Base-by-base conservation (phyloP, 2,329 filamentous ascomycete genomes). In the Incumbomyces delicatus region DNA sequence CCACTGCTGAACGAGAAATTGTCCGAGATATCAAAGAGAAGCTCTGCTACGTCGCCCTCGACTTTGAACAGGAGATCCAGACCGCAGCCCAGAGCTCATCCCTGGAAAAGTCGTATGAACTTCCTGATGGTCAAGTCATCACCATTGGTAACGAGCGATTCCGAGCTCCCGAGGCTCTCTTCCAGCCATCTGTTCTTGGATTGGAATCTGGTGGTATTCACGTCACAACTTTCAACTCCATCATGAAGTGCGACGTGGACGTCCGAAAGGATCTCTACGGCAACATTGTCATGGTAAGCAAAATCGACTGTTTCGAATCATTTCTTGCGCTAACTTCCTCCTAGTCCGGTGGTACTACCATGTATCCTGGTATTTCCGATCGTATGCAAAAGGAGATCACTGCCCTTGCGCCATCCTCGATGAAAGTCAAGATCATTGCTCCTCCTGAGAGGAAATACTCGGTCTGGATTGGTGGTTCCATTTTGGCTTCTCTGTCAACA, bases 301-400 rank as follows among this genome's bases (percentile, higher is more conserved):
- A 55, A 53, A 33, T 31, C 17, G 32, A 18, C 32, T 2, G 27
- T 35, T 2, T 35, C 22, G 4, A 36, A 30, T 38, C n/a, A 16
- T 34, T 27, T 12, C 20, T 10, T 47, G 40, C 36, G 14, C 63
- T 49, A 55, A 49, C 40, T 38, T 50, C 22, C 17, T 41, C 46
- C 14, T 61, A 95, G 89, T 98, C 92, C 81, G 92, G 92, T 85
- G 92, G 92, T 82, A 98, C 92, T 68, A 98, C 92, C 72, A 96
- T 98, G 92, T 98, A 96, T 81, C 92, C 92, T 64, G 92, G 92
- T 88, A 94, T 98, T 75, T 94, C 89, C 72, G 92, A 98, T 80
- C 92, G 92, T 82, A 96, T 98, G 92, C 92, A 98, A 78, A 96
- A 98, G 87, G 92, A 98, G 81, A 96, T 98, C 72, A 96, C 89